Conservation (phyloP, 2,329 filamentous ascomycete species). For the Fusarium verticillioides region DNA sequence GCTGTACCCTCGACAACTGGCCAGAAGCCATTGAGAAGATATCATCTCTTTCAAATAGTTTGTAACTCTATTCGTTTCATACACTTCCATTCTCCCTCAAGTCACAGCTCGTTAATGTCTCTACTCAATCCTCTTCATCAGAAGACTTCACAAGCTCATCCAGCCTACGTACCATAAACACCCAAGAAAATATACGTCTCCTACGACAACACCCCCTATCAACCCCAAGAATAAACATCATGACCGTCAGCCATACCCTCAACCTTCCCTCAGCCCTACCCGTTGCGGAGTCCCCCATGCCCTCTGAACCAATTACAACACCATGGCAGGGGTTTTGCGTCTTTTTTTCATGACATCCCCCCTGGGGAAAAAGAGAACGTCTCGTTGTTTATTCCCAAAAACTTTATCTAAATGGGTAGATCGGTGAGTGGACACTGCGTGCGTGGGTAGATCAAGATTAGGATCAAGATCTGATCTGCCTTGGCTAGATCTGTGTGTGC, state of each 20-base stretch:
- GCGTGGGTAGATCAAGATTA: constrained; percentile 33
- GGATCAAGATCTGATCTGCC: constrained; percentile 25
- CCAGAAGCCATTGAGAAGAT: background rate
- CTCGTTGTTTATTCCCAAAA: constrained; percentile 8
- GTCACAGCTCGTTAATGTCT: background rate
- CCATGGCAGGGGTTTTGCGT: constrained; percentile 34
- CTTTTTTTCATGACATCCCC: constrained; percentile 22
- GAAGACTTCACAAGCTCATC: background rate
- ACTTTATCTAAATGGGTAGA: constrained; percentile 12
- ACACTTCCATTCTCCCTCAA: background rate
- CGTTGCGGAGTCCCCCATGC: constrained; percentile 34
- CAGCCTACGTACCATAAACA: background rate
- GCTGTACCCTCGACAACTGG: background rate
- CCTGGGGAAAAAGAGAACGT: constrained; percentile 5
- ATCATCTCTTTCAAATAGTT: background rate
- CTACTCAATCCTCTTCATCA: background rate
- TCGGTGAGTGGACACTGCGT: constrained; percentile 38
- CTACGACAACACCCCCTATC: constrained; percentile 26
- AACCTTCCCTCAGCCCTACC: constrained; percentile 38
- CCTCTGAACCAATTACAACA: constrained; percentile 32
- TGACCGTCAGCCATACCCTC: constrained; percentile 33
- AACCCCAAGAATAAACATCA: constrained; percentile 35
- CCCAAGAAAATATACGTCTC: constrained; percentile 15
- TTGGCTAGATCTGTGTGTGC: constrained; percentile 27
- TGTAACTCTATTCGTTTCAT: background rate